Evolutionary conservation across 78 protist species (phyloP).

Genomic region (Protostelium mycophagum): DNA sequence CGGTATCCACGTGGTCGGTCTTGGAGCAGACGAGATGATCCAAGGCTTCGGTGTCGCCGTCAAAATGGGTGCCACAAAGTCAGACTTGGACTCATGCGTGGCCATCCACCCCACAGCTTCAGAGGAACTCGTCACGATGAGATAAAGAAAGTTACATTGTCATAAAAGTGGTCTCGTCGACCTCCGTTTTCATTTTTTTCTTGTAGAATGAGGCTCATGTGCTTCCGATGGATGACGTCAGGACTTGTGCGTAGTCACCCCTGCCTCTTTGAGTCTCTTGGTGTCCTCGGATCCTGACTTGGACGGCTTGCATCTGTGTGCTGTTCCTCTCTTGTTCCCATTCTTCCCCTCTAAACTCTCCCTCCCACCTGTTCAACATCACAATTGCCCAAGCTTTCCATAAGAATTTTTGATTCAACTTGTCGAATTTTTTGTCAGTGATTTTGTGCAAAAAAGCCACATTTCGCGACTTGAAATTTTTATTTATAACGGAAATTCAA

Average conservation of each 20-base stretch:
- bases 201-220: no score
- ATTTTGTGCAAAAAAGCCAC: no score
- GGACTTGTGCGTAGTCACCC: no score
- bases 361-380: background rate
- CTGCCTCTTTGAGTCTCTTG: background rate
- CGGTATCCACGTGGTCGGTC: slow-evolving; percentile 85
- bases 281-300: background rate
- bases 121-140: slow-evolving; percentile 79
- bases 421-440: no score
- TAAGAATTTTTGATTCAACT: no score
- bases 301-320: background rate
- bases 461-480: no score
- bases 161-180: no score
- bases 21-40: slow-evolving; percentile 85
- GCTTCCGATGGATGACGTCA: no score
- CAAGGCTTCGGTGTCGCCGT: slow-evolving; percentile 90
- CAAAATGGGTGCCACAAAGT: slow-evolving; percentile 81
- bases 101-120: slow-evolving; percentile 89
- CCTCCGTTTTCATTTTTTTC: no score
- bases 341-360: background rate
- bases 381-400: no score
- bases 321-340: background rate
- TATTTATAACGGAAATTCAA: no score
- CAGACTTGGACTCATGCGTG: slow-evolving; percentile 71
- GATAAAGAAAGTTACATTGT: slow-evolving; percentile 2